Evolutionary conservation across 352 stramenopile genomes (phyloP).

Genomic region (Saprolegnia parasitica): DNA sequence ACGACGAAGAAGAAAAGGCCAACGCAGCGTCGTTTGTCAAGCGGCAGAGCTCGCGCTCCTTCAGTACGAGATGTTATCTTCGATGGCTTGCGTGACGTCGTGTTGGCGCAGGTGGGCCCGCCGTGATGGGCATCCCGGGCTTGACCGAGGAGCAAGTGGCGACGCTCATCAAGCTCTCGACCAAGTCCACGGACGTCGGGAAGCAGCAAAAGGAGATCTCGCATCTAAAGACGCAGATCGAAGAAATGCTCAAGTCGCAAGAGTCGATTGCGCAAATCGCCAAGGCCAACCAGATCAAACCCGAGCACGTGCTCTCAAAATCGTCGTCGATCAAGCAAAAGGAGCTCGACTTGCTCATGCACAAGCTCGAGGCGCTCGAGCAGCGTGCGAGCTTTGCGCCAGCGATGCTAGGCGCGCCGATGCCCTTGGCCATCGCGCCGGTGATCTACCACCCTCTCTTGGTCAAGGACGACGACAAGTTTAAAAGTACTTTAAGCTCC

Average conservation of each 20-base stretch:
- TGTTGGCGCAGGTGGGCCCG: background rate
- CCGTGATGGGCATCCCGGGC: constrained; percentile 13
- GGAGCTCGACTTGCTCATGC: constrained; percentile 69
- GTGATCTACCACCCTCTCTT: constrained; percentile 52
- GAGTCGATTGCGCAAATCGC: constrained; percentile 31
- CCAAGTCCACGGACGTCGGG: constrained; percentile 25
- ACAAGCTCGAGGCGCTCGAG: constrained; percentile 69
- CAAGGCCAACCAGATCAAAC: constrained; percentile 22
- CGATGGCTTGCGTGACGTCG: too few relatives aligned
- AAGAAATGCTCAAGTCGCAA: constrained; percentile 29
- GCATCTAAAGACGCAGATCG: constrained; percentile 19
- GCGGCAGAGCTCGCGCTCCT: constrained; percentile 27
- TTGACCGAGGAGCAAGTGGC: constrained; percentile 58
- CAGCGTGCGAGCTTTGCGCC: constrained; percentile 37
- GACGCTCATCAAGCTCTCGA: constrained; percentile 51
- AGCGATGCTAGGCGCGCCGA: background rate
- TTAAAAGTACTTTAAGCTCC: constrained; percentile 84
- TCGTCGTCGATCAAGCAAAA: constrained; percentile 49
- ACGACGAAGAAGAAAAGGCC: constrained; percentile 22
- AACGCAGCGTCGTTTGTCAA: background rate
- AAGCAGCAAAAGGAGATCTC: constrained; percentile 27
- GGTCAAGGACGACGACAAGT: constrained; percentile 63
- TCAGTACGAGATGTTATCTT: background rate
- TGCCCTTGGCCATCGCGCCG: constrained; percentile 25
- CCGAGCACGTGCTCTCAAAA: constrained; percentile 38